Base-by-base conservation (phyloP, 1,284 basidiomycete genomes). In the Rhodotorula mucilaginosa region DNA sequence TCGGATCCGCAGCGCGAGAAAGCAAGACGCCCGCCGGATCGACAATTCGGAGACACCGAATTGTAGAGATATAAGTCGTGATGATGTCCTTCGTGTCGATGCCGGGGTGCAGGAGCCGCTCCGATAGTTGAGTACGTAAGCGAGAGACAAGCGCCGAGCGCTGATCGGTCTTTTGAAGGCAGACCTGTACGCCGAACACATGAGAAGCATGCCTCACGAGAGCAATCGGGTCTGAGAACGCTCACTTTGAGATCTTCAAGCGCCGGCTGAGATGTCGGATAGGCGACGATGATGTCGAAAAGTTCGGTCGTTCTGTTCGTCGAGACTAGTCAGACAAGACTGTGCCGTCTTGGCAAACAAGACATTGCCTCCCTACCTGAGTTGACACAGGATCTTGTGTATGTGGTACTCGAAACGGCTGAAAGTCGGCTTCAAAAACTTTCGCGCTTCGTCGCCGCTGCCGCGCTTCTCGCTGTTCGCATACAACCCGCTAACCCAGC, bases 221-320 rank as follows among this genome's bases (percentile, higher is more conserved):
- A n/a, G 31, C 13, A 13, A 57, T n/a, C 26, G 44, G 16, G 26
- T 39, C 49, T 51, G 49, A 10, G 19, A 29, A 29, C 19, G 77
- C 83, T 47, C 74, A 91, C 90, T 81, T 88, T 90, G 46, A 99
- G 84, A 80, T 99, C 97, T 69, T 90, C 85, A n/a, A 99, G 82
- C 1, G 93, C 94, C 2, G 89, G 87, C 72, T 84, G 84, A 0
- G 95, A 97, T 69, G 93, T 90, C 0, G 97, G 95, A 77, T 88
- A 97, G 78, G 94, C 91, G 61, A 96, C 88, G 69, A 99, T 95
- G 69, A 99, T 96, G 75, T 97, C 93, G 78, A 97, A 98, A 26
- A 99, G 89, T 81, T 98, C 93, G 63, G 84, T 85, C 0, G 89
- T 92, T 57, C 93, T 94, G 76, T 18, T 39, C 51, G 10, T 65